Conservation (phyloP, 2,329 filamentous ascomycete genomes). For the Colletotrichum musae region DNA sequence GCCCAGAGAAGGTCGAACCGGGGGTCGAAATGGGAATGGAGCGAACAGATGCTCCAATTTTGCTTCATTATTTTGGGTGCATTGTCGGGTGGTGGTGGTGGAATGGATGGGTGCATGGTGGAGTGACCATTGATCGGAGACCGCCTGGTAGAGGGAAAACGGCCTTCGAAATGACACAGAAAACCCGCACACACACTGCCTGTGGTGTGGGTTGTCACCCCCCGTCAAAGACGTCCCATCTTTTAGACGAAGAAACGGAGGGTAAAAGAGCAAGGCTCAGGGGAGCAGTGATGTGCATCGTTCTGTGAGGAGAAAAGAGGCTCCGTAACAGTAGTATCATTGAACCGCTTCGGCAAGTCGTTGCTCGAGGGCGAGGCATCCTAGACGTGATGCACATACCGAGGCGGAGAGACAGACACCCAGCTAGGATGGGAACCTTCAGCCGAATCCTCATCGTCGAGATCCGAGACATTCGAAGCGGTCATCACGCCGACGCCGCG, state of each 20-base stretch:
- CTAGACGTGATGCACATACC: conserved; percentile 14
- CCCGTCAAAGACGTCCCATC: conserved; percentile 13
- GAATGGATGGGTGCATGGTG: conserved; percentile 32
- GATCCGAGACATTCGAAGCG: conserved; percentile 22
- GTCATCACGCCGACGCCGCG: conserved; percentile 5
- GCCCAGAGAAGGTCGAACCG: conserved; percentile 24
- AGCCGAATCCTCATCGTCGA: background rate
- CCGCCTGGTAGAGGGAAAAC: conserved; percentile 15
- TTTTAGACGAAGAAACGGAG: conserved; percentile 25
- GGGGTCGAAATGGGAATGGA: conserved; percentile 34
- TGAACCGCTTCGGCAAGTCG: conserved; percentile 15
- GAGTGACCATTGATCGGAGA: conserved; percentile 33
- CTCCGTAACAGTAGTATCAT: conserved; percentile 2
- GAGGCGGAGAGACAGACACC: conserved; percentile 4
- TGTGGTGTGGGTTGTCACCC: background rate
- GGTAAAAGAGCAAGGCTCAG: background rate
- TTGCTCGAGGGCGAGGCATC: conserved; percentile 1
- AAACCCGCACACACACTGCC: background rate
- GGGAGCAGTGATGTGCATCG: conserved; percentile 13
- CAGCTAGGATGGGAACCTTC: too few species aligned
- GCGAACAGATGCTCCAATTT: conserved; percentile 26
- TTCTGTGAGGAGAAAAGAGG: conserved; percentile 20
- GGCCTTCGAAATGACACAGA: conserved; percentile 12
- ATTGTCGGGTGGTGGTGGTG: conserved; percentile 34
- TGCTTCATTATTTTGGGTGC: conserved; percentile 30